Conservation (phyloP, 2,329 filamentous ascomycete genomes). For the Hysterium pulicare region DNA sequence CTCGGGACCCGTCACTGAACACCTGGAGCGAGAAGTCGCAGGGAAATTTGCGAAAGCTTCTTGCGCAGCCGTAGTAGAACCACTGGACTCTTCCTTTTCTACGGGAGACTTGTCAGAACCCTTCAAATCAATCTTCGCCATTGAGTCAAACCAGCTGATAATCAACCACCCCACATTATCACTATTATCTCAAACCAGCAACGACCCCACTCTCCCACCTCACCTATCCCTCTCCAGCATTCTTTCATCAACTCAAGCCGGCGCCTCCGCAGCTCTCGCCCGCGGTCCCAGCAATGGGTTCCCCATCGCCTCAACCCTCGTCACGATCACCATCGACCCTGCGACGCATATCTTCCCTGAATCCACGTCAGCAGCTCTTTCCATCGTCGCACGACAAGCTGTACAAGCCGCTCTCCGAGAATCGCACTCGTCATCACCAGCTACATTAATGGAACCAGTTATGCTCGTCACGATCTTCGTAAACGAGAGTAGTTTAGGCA, state of each 20-base stretch:
- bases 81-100: slow-evolving; percentile 41
- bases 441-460: slow-evolving; percentile 83
- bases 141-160: slow-evolving; percentile 68
- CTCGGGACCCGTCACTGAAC: slow-evolving; percentile 56
- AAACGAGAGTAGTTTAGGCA: slow-evolving; percentile 75
- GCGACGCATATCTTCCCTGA: slow-evolving; percentile 62
- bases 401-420: slow-evolving; percentile 67
- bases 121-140: slow-evolving; percentile 42
- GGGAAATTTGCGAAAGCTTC: slow-evolving; percentile 75
- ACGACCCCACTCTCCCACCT: slow-evolving; percentile 52
- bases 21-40: slow-evolving; percentile 76
- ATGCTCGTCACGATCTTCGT: slow-evolving; percentile 87
- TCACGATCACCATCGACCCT: slow-evolving; percentile 68
- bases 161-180: slow-evolving; percentile 53
- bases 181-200: slow-evolving; percentile 29
- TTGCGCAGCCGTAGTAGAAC: slow-evolving; percentile 67
- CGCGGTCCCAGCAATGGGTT: slow-evolving; percentile 78
- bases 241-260: slow-evolving; percentile 64
- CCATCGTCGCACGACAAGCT: slow-evolving; percentile 60
- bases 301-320: slow-evolving; percentile 72
- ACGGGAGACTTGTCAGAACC: slow-evolving; percentile 15
- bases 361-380: slow-evolving; percentile 64
- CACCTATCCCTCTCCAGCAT: slow-evolving; percentile 50
- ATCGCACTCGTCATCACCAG: slow-evolving; percentile 52
- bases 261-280: slow-evolving; percentile 77